Percentiles rank a stretch among this genome's conserved stretches.
Conservation (phyloP, 331 rosid genomes). For the Pyracantha coccinea region DNA sequence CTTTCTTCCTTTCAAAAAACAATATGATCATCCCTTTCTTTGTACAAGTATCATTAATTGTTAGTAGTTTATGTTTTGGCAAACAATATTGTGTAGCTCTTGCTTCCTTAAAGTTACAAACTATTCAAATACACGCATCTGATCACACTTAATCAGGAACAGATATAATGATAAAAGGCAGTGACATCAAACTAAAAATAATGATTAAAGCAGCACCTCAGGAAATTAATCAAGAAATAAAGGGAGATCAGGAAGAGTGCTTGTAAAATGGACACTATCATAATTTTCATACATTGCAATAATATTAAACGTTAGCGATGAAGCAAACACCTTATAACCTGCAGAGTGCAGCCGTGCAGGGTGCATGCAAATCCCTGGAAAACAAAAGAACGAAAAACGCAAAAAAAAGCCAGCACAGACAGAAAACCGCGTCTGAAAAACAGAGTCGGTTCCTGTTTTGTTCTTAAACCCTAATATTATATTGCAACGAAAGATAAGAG, state of each 20-base stretch:
- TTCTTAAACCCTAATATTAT: neutral
- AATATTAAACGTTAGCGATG: neutral
- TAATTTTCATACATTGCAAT: neutral
- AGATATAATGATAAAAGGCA: neutral
- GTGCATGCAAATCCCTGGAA: neutral
- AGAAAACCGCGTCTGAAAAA: slow-evolving; percentile 6
- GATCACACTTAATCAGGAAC: neutral
- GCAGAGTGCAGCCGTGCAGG: neutral
- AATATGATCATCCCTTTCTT: neutral
- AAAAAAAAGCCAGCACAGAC: neutral
- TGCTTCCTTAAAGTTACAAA: neutral
- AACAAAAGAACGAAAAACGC: neutral
- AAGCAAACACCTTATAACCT: neutral
- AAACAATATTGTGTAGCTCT: neutral
- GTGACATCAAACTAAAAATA: neutral
- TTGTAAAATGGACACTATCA: neutral
- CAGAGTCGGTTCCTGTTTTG: slow-evolving; percentile 16
- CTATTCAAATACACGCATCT: neutral
- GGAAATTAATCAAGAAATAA: neutral
- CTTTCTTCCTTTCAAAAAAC: neutral
- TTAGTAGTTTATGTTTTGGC: neutral
- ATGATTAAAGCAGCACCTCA: neutral
- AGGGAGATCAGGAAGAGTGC: neutral
- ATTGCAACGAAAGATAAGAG: neutral
- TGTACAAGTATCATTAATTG: neutral